These are phyloP conservation scores for Sequoiadendron giganteum DNA, from an alignment of 75 land plant genomes.

Conservation along the genomic window DNA sequence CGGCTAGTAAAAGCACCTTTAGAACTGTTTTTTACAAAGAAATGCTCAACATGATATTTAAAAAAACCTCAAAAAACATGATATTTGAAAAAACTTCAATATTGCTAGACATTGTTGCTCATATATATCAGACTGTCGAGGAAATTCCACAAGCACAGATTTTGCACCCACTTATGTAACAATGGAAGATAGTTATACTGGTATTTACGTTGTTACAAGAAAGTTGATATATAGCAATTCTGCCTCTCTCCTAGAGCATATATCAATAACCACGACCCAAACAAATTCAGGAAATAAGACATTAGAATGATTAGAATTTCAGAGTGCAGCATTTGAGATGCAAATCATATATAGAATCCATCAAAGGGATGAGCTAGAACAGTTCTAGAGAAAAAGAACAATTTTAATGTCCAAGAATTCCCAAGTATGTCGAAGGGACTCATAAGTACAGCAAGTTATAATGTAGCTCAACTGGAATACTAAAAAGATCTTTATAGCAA, in stretches of 20 bases:
- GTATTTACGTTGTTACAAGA: not conserved
- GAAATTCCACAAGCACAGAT: not conserved
- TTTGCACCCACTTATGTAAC: not conserved
- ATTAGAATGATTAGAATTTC: not conserved
- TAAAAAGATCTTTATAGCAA: no score
- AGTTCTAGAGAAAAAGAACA: not conserved
- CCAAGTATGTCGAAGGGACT: no score
- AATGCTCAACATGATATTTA: not conserved
- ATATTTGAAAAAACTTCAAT: not conserved
- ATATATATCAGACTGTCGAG: not conserved
- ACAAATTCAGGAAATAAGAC: not conserved
- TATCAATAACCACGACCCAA: not conserved
- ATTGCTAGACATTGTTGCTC: not conserved
- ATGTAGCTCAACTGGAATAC: no score
- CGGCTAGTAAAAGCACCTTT: not conserved
- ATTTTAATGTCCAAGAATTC: no score
- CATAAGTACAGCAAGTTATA: no score
- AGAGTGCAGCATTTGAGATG: not conserved
- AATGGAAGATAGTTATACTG: not conserved
- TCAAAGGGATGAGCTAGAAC: not conserved
- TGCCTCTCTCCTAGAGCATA: not conserved
- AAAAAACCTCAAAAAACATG: not conserved
- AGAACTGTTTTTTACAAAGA: not conserved
- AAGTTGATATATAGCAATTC: not conserved
- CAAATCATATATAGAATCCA: not conserved